phyloP scores from a whole-genome alignment of 306 rosid species.

The Potentilla sterilis region DNA sequence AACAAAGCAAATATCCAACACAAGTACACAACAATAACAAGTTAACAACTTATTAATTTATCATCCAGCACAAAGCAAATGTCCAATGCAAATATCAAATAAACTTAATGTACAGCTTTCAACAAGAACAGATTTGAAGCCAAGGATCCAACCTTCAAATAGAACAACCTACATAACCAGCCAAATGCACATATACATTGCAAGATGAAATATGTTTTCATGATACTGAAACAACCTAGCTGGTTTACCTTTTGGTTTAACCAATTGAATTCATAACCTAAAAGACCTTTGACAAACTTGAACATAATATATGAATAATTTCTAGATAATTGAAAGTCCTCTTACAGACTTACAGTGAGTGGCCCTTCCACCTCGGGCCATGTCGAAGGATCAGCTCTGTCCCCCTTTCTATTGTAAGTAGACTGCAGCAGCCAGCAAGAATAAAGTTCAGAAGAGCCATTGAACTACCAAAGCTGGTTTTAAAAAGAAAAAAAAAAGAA shows the following conservation, averaged over 20 bases:
- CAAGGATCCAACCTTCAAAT: constrained; percentile 99
- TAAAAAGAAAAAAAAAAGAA: background rate
- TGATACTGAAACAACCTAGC: background rate
- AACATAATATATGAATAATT: background rate
- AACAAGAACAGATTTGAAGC: constrained; percentile 72
- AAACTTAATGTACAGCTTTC: constrained; percentile 33
- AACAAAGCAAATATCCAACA: too few relatives aligned
- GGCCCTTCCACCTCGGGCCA: constrained; percentile 96
- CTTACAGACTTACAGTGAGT: constrained; percentile 47
- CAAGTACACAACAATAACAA: too few relatives aligned
- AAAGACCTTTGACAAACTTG: background rate
- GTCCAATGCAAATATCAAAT: too few relatives aligned
- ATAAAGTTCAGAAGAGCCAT: constrained; percentile 28
- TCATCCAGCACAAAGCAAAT: too few relatives aligned
- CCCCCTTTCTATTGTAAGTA: constrained; percentile 83
- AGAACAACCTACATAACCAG: constrained; percentile 62
- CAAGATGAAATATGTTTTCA: background rate
- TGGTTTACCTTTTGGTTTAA: constrained; percentile 5
- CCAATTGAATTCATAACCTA: constrained; percentile 9
- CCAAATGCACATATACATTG: constrained; percentile 10
- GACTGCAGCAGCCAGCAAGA: constrained; percentile 64
- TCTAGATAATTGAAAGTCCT: background rate
- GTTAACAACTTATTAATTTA: too few relatives aligned
- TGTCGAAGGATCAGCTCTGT: constrained; percentile 72
- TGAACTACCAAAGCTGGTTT: constrained; percentile 7